Evolutionary conservation across 192 early-diverging fungal species (phyloP).

Genomic region (Umbelopsis sp.): DNA sequence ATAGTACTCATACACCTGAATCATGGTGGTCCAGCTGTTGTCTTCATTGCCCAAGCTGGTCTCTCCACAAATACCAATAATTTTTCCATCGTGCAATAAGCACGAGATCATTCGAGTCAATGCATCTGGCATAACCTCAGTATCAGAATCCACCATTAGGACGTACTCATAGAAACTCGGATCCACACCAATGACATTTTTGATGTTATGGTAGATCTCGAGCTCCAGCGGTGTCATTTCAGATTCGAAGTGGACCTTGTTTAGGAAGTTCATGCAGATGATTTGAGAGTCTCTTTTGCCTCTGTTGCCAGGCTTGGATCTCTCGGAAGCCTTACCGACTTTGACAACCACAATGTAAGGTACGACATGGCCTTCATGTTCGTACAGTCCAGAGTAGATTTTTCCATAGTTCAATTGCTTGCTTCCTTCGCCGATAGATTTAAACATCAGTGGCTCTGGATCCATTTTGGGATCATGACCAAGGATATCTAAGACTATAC

Average conservation of each 20-base stretch:
- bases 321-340: conserved; percentile 73
- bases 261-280: conserved; percentile 82
- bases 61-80: conserved; percentile 96
- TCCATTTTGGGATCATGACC: conserved; percentile 54
- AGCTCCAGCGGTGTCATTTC: conserved; percentile 80
- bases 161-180: conserved; percentile 81
- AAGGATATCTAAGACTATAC: conserved; percentile 78
- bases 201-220: conserved; percentile 83
- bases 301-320: conserved; percentile 76
- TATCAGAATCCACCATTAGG: conserved; percentile 81
- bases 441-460: conserved; percentile 71
- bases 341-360: conserved; percentile 84
- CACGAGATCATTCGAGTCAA: conserved; percentile 87
- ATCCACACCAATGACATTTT: conserved; percentile 83
- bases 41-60: conserved; percentile 93
- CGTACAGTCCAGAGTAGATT: conserved; percentile 81
- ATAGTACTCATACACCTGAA: conserved; percentile 99
- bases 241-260: conserved; percentile 77
- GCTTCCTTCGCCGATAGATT: conserved; percentile 76
- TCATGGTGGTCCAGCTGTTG: conserved; percentile 95
- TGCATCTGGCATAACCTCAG: conserved; percentile 80
- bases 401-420: conserved; percentile 83
- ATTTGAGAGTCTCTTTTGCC: conserved; percentile 90
- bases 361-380: conserved; percentile 72
- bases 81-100: conserved; percentile 75